A percentile compares a stretch with the other conserved stretches of the same genome.
Conservation (phyloP, 441 rosid genomes). For the Dalechampia spathulata region DNA sequence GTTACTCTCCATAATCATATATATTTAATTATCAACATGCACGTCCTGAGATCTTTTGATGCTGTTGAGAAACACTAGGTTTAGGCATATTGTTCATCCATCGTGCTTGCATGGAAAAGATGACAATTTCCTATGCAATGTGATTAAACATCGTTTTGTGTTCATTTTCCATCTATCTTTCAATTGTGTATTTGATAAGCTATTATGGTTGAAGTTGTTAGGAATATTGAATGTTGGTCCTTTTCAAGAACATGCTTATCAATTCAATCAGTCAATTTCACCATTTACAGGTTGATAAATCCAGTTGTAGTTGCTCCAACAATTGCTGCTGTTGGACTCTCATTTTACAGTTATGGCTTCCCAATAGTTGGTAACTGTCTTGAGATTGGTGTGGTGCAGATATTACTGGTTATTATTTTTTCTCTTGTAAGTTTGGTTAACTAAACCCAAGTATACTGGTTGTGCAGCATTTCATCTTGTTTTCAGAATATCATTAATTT, state of each 20-base stretch:
- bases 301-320: conserved; percentile 99
- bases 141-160: background rate
- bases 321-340: conserved; percentile 95
- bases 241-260: background rate
- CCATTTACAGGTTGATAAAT: conserved; percentile 63
- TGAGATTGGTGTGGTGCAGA: conserved; percentile 81
- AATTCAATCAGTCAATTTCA: conserved; percentile 7
- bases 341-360: conserved; percentile 90
- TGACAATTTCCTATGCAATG: background rate
- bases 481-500: conserved; percentile 1
- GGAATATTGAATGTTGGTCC: background rate
- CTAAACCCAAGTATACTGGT: conserved; percentile 4
- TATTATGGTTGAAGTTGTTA: background rate
- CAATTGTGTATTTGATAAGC: background rate
- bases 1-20: background rate
- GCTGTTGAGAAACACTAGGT: background rate
- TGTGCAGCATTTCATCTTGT: background rate
- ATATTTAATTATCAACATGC: background rate
- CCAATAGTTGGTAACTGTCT: conserved; percentile 86
- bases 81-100: background rate
- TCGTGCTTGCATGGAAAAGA: no score
- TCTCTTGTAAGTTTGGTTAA: conserved; percentile 71
- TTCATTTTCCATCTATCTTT: background rate
- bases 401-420: conserved; percentile 70
- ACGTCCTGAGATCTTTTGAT: background rate